Conservation (phyloP, 306 rosid species). For the Lablab purpureus region DNA sequence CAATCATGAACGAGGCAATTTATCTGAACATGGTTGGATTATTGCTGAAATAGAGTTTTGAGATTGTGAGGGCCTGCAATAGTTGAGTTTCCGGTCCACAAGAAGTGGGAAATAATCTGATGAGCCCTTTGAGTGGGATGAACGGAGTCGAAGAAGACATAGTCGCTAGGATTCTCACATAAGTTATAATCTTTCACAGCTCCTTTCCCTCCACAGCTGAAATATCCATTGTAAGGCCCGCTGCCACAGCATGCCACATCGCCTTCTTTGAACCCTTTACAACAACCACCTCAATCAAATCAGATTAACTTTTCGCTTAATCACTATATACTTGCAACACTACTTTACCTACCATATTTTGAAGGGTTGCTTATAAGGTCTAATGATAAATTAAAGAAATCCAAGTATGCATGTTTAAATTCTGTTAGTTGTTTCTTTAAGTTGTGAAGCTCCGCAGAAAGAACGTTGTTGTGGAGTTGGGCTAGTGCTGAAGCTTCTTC, state of each 20-base stretch:
- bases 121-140: conserved; percentile 59
- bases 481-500: conserved; percentile 41
- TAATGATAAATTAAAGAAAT: conserved; percentile 15
- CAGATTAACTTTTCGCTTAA: neutral
- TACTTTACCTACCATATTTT: conserved; percentile 60
- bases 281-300: neutral
- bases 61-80: conserved; percentile 44
- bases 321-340: neutral
- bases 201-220: conserved; percentile 69
- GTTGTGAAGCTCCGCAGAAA: conserved; percentile 46
- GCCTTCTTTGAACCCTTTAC: conserved; percentile 65
- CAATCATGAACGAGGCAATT: neutral
- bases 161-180: conserved; percentile 55
- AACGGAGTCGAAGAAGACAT: conserved; percentile 61
- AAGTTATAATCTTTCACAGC: conserved; percentile 47
- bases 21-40: neutral
- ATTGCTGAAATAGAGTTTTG: conserved; percentile 38
- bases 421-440: conserved; percentile 53
- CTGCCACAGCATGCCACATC: conserved; percentile 67
- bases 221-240: conserved; percentile 56
- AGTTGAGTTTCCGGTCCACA: conserved; percentile 51
- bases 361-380: conserved; percentile 52
- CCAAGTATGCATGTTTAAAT: conserved; percentile 54
- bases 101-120: conserved; percentile 46
- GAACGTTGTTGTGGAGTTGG: conserved; percentile 48